Evolutionary conservation across 495 filamentous ascomycete genomes (phyloP), one percentile per base, ranked within the genome.

Genomic region (Talaromyces adpressus): DNA sequence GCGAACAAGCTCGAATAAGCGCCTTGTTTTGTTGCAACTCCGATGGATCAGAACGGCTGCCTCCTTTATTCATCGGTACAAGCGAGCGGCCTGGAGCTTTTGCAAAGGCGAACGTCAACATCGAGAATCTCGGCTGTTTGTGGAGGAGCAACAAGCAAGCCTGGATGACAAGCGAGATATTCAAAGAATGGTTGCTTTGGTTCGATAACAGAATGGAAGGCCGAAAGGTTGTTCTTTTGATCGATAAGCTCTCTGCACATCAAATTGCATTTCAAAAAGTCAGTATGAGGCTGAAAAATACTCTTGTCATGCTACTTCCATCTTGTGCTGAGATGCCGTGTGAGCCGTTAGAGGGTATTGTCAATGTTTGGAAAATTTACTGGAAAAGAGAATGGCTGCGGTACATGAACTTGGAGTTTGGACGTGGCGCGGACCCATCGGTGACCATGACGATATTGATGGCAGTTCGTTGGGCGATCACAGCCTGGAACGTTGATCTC

Each of bases 231-330:
- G 60, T 72, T 29, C 66, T 74, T 18, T 30, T 72, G 9, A 53
- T 77, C n/a, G 71, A 77, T 62, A 73, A 72, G 29, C 70, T 70
- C 49, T 70, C 67, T 30, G 66, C 69, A 49, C 67, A 75, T 68
- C 45, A 69, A 34, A 58, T 57, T 32, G 68, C 63, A 45, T 32
- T 66, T 62, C 30, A 66, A 39, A 36, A 59, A 4, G 12, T 66
- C 11, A 8, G 6, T 12, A 16, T 5, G n/a, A 39, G 41, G 29
- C 56, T 66, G 20, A 57, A 66, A 41, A 69, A 71, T 61, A 67
- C 63, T 0, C 47, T 59, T 14, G 62, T 75, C 39, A 34, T 69
- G 57, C 75, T 64, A 62, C 72, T 73, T 29, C 74, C 67, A 11
- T 18, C 65, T 4, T 73, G 71, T 49, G 63, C 68, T 47, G 75